Percentiles rank a stretch among this genome's conserved stretches.
These are phyloP conservation scores for Sporothrix mexicana DNA, from an alignment of 2,329 filamentous ascomycete genomes.

Conservation along the genomic window DNA sequence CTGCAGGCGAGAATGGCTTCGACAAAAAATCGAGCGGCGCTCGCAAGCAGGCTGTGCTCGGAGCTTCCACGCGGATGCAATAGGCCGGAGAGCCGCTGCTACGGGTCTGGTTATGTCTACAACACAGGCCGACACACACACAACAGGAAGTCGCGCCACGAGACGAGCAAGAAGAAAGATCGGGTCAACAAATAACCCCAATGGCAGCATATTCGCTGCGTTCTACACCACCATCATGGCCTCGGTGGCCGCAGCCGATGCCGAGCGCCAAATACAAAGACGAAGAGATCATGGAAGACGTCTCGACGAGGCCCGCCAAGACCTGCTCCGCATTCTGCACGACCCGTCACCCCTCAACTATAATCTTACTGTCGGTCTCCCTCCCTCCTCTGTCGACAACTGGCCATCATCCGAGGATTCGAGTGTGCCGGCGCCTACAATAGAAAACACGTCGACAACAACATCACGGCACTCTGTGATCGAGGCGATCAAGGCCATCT, in stretches of 20 bases:
- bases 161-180: conserved; percentile 56
- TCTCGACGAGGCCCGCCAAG: conserved; percentile 58
- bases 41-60: neutral
- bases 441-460: conserved; percentile 23
- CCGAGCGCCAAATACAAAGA: conserved; percentile 61
- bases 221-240: conserved; percentile 72
- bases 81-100: conserved; percentile 56
- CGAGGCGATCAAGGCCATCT: conserved; percentile 35
- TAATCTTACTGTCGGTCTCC: conserved; percentile 9
- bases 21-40: conserved; percentile 34
- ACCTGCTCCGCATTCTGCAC: conserved; percentile 30
- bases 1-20: conserved; percentile 64
- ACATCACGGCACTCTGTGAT: conserved; percentile 26
- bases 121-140: neutral
- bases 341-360: conserved; percentile 27
- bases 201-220: conserved; percentile 60
- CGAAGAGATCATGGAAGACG: conserved; percentile 66
- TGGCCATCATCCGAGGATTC: neutral
- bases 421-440: conserved; percentile 23
- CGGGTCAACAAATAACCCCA: conserved; percentile 51
- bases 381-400: conserved; percentile 12
- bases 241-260: conserved; percentile 67
- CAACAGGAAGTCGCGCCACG: neutral
- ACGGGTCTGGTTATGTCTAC: conserved; percentile 36
- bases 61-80: conserved; percentile 42